Percentiles rank a stretch among this genome's conserved stretches.
These are phyloP conservation scores for Podaxis rugospora DNA, from an alignment of 768 basidiomycete species.

Conservation along the genomic window DNA sequence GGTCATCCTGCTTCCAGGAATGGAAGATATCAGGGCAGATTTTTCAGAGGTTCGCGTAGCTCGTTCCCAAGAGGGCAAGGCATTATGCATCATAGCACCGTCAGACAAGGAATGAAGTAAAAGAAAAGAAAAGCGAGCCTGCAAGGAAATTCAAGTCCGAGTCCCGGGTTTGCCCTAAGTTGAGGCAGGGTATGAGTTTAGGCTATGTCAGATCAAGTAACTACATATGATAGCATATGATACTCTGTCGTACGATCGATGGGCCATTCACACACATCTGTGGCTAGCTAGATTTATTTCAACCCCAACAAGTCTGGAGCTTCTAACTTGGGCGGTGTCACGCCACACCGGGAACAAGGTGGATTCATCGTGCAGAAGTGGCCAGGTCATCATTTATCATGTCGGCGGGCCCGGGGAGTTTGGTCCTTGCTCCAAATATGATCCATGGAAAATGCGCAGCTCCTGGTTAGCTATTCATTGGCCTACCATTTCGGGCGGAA, in stretches of 20 bases:
- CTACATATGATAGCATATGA: background rate
- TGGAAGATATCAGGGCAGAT: background rate
- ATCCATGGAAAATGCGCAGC: conserved; percentile 7
- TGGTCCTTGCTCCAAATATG: background rate
- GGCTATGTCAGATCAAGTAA: background rate
- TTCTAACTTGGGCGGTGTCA: background rate
- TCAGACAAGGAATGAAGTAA: conserved; percentile 4
- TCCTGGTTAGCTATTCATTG: background rate
- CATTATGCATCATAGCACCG: background rate
- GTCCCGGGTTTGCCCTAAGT: background rate
- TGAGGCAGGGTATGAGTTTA: background rate
- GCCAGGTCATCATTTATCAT: background rate
- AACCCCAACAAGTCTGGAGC: background rate
- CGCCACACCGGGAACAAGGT: background rate
- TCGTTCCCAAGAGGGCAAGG: background rate
- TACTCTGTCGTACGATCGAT: background rate
- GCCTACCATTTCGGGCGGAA: background rate
- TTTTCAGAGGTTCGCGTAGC: background rate
- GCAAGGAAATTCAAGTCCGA: conserved; percentile 3
- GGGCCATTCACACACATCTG: background rate
- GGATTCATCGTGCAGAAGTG: background rate
- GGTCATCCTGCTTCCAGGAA: background rate
- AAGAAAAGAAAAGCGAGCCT: background rate
- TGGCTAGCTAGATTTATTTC: background rate
- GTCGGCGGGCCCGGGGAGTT: background rate